Evolutionary conservation across 2,329 filamentous ascomycete genomes (phyloP).

Genomic region (Neopestalotiopsis sp.): DNA sequence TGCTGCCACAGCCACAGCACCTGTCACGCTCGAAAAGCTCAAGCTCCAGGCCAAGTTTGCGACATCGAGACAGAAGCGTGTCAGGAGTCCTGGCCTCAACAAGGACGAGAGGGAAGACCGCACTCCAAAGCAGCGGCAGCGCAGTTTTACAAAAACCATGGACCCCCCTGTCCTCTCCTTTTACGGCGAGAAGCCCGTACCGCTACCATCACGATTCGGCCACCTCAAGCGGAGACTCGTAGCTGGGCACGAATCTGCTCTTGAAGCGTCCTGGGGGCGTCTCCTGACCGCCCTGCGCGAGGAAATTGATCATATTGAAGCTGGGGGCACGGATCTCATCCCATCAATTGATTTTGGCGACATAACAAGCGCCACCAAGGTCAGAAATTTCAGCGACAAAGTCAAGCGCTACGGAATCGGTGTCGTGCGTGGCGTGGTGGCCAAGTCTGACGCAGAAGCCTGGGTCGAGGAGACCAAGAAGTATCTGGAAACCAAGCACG

Average conservation of each 20-base stretch:
- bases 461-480: constrained; percentile 65
- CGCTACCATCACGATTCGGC: constrained; percentile 63
- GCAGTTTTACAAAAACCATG: constrained; percentile 42
- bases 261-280: constrained; percentile 61
- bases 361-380: constrained; percentile 52
- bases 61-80: constrained; percentile 32
- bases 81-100: constrained; percentile 28
- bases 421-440: constrained; percentile 69
- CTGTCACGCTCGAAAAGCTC: constrained; percentile 21
- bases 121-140: constrained; percentile 36
- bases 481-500: constrained; percentile 59
- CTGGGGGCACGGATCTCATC: constrained; percentile 57
- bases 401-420: constrained; percentile 68
- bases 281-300: constrained; percentile 56
- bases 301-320: constrained; percentile 59
- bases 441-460: constrained; percentile 58
- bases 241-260: constrained; percentile 57
- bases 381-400: constrained; percentile 60
- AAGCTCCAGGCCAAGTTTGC: constrained; percentile 20
- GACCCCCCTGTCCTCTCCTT: constrained; percentile 60
- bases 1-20: constrained; percentile 15
- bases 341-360: constrained; percentile 61
- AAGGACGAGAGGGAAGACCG: constrained; percentile 36
- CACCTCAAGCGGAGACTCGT: constrained; percentile 61
- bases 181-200: constrained; percentile 62